phyloP scores from a whole-genome alignment of 23 red algal species.

The Gracilaria vermiculophylla region DNA sequence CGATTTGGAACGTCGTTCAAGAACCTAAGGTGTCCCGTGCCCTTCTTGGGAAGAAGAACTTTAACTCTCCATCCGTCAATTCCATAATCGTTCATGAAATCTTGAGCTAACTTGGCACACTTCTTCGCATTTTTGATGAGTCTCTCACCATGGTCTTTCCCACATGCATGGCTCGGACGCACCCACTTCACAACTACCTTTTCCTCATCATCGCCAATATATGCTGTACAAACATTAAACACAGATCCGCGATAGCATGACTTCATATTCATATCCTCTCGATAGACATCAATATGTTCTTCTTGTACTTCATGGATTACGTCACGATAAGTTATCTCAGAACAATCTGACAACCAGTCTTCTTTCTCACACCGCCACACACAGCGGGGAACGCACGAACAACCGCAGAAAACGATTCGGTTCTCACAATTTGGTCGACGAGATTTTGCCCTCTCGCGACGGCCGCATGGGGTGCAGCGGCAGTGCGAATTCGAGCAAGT shows the following conservation, averaged over 20 bases:
- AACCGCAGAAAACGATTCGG: neutral
- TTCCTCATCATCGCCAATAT: constrained; percentile 11
- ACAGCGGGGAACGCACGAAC: neutral
- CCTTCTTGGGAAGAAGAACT: neutral
- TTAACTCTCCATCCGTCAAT: neutral
- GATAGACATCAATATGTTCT: neutral
- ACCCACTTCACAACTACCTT: constrained; percentile 2
- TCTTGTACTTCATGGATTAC: constrained; percentile 14
- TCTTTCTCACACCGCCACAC: neutral
- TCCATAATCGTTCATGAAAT: neutral
- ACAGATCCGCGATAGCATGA: neutral
- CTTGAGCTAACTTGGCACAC: neutral
- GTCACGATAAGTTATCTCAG: neutral
- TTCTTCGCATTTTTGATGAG: neutral
- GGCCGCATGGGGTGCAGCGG: neutral
- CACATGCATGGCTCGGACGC: neutral
- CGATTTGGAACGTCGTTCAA: neutral
- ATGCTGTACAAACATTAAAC: neutral
- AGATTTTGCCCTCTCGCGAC: neutral
- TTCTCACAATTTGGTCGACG: neutral
- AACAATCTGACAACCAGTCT: neutral
- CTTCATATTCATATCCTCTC: neutral
- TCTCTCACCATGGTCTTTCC: neutral
- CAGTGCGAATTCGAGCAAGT: neutral
- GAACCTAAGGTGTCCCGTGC: neutral